Evolutionary conservation across 108 stramenopile genomes (phyloP).

Genomic region (Cyclotella choctawhatcheeana): DNA sequence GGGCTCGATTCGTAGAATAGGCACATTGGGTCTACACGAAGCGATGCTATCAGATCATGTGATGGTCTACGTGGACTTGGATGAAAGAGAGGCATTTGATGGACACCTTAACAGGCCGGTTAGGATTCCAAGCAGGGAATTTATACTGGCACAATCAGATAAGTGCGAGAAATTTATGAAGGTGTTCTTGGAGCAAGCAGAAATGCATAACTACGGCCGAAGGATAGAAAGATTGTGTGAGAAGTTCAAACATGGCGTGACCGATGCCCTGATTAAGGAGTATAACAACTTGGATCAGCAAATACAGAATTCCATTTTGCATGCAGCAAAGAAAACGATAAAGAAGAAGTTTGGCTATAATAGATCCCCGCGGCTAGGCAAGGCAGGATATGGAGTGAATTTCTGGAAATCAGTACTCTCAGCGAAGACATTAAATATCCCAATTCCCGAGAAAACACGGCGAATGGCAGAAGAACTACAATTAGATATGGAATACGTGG

Average conservation of each 20-base stretch:
- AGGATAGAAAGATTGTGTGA: not conserved
- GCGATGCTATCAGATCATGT: not conserved
- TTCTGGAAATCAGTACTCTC: not conserved
- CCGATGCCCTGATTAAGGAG: not conserved
- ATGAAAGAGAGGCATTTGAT: not conserved
- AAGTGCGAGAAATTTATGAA: conserved; percentile 2
- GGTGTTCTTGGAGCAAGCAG: not conserved
- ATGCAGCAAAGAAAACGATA: not conserved
- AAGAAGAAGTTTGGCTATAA: not conserved
- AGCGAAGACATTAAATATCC: not conserved
- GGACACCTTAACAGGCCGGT: not conserved
- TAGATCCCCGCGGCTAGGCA: not conserved
- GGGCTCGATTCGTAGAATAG: not conserved
- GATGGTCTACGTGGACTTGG: not conserved
- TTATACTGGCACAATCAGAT: not conserved
- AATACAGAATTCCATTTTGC: not conserved
- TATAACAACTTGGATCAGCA: not conserved
- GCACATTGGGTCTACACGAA: conserved; percentile 1
- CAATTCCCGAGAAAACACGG: no score
- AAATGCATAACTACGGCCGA: not conserved
- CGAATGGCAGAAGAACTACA: no score
- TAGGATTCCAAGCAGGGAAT: not conserved
- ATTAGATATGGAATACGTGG: not conserved
- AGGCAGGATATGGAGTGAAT: not conserved
- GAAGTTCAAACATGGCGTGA: not conserved